A percentile compares a stretch with the other conserved stretches of the same genome.
These are phyloP conservation scores for Cryphonectria carpinicola DNA, from an alignment of 2,329 filamentous ascomycete species.

Conservation along the genomic window DNA sequence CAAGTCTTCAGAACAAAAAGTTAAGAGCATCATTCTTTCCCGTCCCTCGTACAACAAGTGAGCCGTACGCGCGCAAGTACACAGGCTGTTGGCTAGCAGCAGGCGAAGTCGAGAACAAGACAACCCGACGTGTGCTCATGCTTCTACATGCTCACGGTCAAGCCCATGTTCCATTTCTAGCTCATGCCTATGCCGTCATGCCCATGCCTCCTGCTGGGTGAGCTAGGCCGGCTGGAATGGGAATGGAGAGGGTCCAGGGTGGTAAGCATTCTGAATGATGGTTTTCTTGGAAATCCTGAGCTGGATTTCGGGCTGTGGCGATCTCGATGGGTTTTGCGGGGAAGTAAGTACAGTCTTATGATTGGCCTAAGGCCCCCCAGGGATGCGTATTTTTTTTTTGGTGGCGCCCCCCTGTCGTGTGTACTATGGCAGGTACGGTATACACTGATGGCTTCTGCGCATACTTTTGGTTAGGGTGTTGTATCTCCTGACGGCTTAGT, in stretches of 20 bases:
- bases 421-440: background rate
- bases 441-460: background rate
- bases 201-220: background rate
- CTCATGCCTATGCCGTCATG: background rate
- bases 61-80: background rate
- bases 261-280: background rate
- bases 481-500: background rate
- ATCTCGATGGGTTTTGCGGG: conserved; percentile 24
- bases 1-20: background rate
- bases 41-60: too few relatives aligned
- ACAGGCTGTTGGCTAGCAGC: background rate
- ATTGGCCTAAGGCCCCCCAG: conserved; percentile 5
- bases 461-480: background rate
- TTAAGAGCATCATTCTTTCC: background rate
- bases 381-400: conserved; percentile 7
- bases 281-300: background rate
- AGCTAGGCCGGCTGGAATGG: background rate
- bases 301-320: conserved; percentile 14
- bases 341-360: background rate
- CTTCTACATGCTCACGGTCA: background rate
- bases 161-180: background rate
- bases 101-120: background rate
- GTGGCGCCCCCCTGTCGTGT: background rate
- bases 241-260: conserved; percentile 6
- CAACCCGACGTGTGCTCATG: background rate